These are phyloP conservation scores for Geotrichum fermentans DNA, from an alignment of 1,139 yeast genomes.

Conservation along the genomic window DNA sequence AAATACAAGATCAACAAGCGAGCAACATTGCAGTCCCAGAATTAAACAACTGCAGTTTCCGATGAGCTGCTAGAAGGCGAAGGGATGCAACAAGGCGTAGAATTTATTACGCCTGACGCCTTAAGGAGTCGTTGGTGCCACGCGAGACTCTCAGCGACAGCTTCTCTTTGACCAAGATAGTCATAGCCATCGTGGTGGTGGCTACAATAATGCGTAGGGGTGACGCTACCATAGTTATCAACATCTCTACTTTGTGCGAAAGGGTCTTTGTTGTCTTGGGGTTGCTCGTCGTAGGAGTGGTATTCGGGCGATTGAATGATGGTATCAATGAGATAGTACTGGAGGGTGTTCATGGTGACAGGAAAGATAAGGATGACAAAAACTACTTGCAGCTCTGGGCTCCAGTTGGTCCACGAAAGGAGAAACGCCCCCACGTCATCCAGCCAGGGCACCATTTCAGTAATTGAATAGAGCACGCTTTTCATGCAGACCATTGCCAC, in stretches of 20 bases:
- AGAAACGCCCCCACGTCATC: constrained; percentile 55
- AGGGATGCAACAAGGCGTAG: not conserved
- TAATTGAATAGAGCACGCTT: constrained; percentile 47
- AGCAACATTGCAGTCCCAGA: too few relatives aligned
- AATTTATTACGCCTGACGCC: not conserved
- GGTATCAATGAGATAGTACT: constrained; percentile 79
- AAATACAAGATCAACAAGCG: not conserved
- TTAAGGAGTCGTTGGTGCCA: constrained; percentile 11
- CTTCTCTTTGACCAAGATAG: constrained; percentile 21
- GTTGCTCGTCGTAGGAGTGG: constrained; percentile 21
- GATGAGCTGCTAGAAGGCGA: not conserved
- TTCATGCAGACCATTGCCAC: constrained; percentile 56
- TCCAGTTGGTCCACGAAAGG: constrained; percentile 73
- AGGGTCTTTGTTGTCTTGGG: not conserved
- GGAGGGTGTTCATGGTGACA: constrained; percentile 67
- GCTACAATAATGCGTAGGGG: not conserved
- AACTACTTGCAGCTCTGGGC: constrained; percentile 76
- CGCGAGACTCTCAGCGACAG: constrained; percentile 16
- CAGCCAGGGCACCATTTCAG: constrained; percentile 55
- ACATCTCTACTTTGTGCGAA: not conserved
- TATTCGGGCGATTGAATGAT: constrained; percentile 62
- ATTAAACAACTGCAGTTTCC: not conserved
- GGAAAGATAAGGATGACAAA: constrained; percentile 69
- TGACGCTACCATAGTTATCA: not conserved
- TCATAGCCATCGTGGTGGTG: constrained; percentile 16